phyloP scores from a whole-genome alignment of 345 rosid species.

The Citrus glauca region DNA sequence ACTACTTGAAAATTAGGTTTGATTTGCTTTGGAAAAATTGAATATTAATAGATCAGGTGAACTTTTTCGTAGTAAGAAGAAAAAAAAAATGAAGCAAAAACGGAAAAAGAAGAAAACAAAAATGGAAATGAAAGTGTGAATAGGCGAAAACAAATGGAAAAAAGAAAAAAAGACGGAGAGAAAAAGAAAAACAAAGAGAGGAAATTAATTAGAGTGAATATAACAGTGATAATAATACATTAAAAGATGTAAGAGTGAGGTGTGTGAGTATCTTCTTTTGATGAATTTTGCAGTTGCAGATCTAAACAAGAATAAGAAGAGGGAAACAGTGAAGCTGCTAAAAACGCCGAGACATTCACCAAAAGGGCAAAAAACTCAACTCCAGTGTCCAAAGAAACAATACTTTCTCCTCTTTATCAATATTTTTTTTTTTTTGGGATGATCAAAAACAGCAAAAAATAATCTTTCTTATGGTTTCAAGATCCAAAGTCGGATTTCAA shows the following conservation, averaged over 20 bases:
- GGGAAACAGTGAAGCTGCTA: conserved; percentile 39
- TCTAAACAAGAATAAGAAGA: conserved; percentile 47
- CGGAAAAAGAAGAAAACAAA: conserved; percentile 5
- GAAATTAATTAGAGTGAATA: conserved; percentile 12
- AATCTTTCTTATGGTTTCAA: conserved; percentile 3
- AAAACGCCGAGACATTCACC: conserved; percentile 73
- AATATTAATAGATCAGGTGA: conserved; percentile 15
- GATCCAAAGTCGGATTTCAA: conserved; percentile 33
- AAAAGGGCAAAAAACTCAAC: conserved; percentile 49
- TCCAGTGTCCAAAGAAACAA: conserved; percentile 14
- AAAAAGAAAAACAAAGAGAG: neutral
- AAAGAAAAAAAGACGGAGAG: neutral
- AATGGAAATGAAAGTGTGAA: conserved; percentile 12
- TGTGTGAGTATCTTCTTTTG: conserved; percentile 12
- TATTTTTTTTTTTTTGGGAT: conserved; percentile 1
- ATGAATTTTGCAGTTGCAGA: conserved; percentile 57
- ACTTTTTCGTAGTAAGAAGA: neutral
- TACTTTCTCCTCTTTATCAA: conserved; percentile 1
- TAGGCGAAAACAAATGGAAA: neutral
- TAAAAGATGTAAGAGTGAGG: neutral
- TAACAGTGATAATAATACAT: conserved; percentile 24
- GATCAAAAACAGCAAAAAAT: conserved; percentile 29
- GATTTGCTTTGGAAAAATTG: neutral
- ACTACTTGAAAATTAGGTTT: conserved; percentile 10
- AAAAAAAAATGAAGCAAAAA: conserved; percentile 15